Conservation (phyloP, 768 basidiomycete species). For the Russula earlei region DNA sequence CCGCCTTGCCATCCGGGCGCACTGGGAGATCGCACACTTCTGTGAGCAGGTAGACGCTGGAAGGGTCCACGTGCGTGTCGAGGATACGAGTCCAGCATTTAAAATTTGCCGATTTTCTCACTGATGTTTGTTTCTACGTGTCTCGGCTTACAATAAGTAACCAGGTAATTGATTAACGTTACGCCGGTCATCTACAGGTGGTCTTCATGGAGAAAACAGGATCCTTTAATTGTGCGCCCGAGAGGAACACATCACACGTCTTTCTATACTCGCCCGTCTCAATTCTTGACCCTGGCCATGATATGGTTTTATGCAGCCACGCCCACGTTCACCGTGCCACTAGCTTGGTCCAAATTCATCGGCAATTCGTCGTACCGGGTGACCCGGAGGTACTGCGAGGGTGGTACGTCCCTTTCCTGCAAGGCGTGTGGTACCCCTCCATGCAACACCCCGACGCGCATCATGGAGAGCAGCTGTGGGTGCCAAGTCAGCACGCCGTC, state of each 20-base stretch:
- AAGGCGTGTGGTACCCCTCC: slow-evolving; percentile 41
- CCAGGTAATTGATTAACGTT: neutral
- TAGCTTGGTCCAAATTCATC: slow-evolving; percentile 22
- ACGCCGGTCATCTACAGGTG: neutral
- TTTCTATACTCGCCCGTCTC: neutral
- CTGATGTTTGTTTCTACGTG: too few relatives aligned
- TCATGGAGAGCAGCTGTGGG: neutral
- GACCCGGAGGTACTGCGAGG: slow-evolving; percentile 38
- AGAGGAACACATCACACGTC: neutral
- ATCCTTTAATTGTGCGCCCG: too few relatives aligned
- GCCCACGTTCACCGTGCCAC: slow-evolving; percentile 25
- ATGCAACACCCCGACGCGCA: slow-evolving; percentile 23
- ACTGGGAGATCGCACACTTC: too few relatives aligned
- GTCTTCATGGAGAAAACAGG: too few relatives aligned
- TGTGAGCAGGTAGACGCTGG: too few relatives aligned
- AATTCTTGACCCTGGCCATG: too few relatives aligned
- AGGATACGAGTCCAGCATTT: neutral
- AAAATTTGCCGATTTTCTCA: too few relatives aligned
- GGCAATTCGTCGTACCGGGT: slow-evolving; percentile 28
- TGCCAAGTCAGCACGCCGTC: neutral
- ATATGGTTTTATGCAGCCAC: slow-evolving; percentile 2
- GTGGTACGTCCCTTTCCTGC: slow-evolving; percentile 37
- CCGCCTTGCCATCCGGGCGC: too few relatives aligned
- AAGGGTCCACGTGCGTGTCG: neutral
- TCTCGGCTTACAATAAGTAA: neutral